phyloP scores from a whole-genome alignment of 2,329 filamentous ascomycete species.

The Diaporthe ilicicola region DNA sequence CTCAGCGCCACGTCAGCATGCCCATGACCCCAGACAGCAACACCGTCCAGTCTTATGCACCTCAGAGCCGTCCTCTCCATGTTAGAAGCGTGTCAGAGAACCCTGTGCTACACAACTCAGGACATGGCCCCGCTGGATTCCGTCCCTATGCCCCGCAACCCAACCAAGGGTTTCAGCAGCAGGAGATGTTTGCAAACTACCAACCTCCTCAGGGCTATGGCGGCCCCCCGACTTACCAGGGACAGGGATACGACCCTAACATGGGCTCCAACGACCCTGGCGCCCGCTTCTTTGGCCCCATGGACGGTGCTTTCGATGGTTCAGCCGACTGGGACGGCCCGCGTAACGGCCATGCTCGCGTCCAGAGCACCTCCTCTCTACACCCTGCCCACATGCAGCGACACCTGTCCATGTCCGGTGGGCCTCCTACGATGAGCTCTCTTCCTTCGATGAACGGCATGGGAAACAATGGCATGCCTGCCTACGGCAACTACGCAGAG shows the following conservation, averaged over 20 bases:
- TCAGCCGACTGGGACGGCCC: conserved; percentile 20
- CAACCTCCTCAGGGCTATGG: conserved; percentile 25
- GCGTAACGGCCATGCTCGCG: conserved; percentile 27
- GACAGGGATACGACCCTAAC: conserved; percentile 19
- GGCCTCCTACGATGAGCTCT: conserved; percentile 22
- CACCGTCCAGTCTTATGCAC: conserved; percentile 20
- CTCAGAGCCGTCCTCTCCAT: conserved; percentile 28
- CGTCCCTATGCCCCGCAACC: conserved; percentile 19
- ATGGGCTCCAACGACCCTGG: neutral
- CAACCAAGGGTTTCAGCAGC: conserved; percentile 26
- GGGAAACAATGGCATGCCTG: neutral
- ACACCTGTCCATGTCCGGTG: conserved; percentile 16
- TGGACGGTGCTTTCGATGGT: conserved; percentile 9
- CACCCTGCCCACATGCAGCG: conserved; percentile 22
- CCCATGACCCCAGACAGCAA: conserved; percentile 11
- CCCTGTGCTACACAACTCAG: conserved; percentile 26
- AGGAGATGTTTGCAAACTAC: conserved; percentile 26
- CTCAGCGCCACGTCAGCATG: conserved; percentile 17
- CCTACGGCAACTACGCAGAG: neutral
- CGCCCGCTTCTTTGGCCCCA: conserved; percentile 12
- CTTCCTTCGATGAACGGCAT: conserved; percentile 31
- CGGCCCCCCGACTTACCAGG: conserved; percentile 22
- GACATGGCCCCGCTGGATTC: conserved; percentile 21
- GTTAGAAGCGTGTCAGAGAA: conserved; percentile 34
- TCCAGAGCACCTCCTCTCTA: conserved; percentile 28